Conservation (phyloP, 192 early-diverging fungal species). For the Glomus cerebriforme region DNA sequence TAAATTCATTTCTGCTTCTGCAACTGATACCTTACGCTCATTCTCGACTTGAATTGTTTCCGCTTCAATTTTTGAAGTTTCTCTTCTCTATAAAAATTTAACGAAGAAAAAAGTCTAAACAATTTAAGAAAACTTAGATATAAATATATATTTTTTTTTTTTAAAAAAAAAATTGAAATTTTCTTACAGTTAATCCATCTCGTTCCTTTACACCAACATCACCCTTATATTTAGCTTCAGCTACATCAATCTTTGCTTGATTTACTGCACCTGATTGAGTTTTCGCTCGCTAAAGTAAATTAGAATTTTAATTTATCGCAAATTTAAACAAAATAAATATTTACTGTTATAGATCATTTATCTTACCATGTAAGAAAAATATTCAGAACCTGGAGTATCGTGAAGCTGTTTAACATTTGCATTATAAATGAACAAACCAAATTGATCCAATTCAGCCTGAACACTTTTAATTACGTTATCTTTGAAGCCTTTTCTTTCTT, state of each 20-base stretch:
- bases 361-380: slow-evolving; percentile 51
- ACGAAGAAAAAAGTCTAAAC: no score
- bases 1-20: slow-evolving; percentile 33
- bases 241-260: slow-evolving; percentile 61
- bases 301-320: no score
- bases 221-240: slow-evolving; percentile 47
- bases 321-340: no score
- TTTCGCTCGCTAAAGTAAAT: neutral
- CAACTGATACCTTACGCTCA: slow-evolving; percentile 43
- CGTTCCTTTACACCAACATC: slow-evolving; percentile 55
- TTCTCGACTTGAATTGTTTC: slow-evolving; percentile 49
- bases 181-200: slow-evolving; percentile 42
- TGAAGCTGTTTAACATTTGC: slow-evolving; percentile 56
- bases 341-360: neutral
- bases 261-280: slow-evolving; percentile 55
- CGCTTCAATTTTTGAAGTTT: slow-evolving; percentile 42
- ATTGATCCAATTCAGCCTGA: slow-evolving; percentile 49
- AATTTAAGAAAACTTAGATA: no score
- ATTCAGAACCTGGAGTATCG: slow-evolving; percentile 52
- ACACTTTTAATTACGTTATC: neutral
- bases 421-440: slow-evolving; percentile 59
- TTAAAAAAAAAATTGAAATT: no score
- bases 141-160: no score
- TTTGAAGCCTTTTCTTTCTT: neutral
- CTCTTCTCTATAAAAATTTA: neutral